Conservation (phyloP, 108 stramenopile species). For the Pseudonitzschia pungens region DNA sequence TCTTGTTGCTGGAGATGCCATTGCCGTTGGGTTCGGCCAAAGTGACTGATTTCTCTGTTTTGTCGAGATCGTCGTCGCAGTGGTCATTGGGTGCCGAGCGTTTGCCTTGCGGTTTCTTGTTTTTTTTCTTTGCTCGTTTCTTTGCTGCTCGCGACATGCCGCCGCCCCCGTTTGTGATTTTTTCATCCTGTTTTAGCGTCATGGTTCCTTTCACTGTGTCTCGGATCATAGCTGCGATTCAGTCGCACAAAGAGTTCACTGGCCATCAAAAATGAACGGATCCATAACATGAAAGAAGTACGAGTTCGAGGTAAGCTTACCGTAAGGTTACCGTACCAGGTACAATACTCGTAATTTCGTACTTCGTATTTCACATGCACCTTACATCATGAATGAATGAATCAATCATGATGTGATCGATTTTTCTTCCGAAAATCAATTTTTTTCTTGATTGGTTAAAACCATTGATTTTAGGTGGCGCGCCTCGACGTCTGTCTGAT, state of each 20-base stretch:
- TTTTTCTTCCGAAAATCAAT: too few relatives aligned
- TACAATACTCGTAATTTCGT: too few relatives aligned
- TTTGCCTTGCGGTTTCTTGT: conserved; percentile 32
- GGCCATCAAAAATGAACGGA: background rate
- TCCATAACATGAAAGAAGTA: background rate
- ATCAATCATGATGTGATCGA: too few relatives aligned
- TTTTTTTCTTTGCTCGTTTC: conserved; percentile 77
- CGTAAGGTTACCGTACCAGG: too few relatives aligned
- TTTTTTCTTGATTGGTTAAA: background rate
- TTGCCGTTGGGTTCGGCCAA: conserved; percentile 23
- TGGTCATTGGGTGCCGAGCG: conserved; percentile 21
- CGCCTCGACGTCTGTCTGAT: background rate
- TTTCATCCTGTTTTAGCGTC: background rate
- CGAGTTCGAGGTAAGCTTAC: too few relatives aligned
- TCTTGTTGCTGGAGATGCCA: background rate
- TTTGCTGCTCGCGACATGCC: conserved; percentile 86
- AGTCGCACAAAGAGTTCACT: background rate
- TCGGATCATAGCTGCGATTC: background rate
- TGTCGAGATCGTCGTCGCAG: conserved; percentile 17
- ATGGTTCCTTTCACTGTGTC: background rate
- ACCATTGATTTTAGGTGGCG: background rate
- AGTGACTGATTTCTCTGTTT: background rate
- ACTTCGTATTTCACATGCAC: too few relatives aligned
- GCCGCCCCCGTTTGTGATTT: conserved; percentile 10
- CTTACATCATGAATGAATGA: too few relatives aligned